Percentiles rank a stretch among this genome's conserved stretches.
phyloP scores from a whole-genome alignment of 805 yeast genomes.

The Saturnispora serradocipensis region DNA sequence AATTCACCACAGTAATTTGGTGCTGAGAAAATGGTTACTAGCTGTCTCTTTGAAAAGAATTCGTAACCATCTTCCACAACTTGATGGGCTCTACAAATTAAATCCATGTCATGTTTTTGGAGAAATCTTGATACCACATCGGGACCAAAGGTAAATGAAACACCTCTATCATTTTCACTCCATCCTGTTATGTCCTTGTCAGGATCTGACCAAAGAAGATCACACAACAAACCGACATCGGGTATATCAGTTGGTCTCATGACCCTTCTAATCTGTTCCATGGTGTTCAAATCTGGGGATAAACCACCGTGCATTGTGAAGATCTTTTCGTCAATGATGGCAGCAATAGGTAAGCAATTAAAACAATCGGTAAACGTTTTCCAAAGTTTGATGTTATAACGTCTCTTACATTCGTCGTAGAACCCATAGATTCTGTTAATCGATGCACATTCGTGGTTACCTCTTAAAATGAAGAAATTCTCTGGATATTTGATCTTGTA shows the following conservation, averaged over 20 bases:
- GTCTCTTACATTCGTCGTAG: conserved; percentile 97
- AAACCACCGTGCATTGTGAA: conserved; percentile 99
- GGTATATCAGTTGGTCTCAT: conserved; percentile 99
- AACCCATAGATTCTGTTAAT: conserved; percentile 97
- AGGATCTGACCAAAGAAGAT: conserved; percentile 96
- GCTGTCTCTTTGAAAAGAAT: conserved; percentile 90
- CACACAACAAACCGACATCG: conserved; percentile 93
- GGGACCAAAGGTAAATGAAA: conserved; percentile 98
- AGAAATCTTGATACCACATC: conserved; percentile 94
- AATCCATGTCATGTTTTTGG: conserved; percentile 96
- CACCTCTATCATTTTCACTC: conserved; percentile 99
- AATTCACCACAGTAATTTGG: conserved; percentile 99
- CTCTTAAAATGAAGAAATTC: conserved; percentile 92
- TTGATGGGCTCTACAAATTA: conserved; percentile 97
- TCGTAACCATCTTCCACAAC: conserved; percentile 99
- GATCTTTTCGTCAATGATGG: conserved; percentile 94
- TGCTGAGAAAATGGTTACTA: conserved; percentile 91
- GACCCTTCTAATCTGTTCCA: conserved; percentile 98
- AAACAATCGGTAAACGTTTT: conserved; percentile 97
- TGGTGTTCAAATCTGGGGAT: conserved; percentile 92
- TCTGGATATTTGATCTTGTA: conserved; percentile 98
- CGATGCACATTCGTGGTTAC: conserved; percentile 97
- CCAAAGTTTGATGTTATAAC: conserved; percentile 97
- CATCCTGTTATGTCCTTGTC: conserved; percentile 97
- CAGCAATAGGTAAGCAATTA: conserved; percentile 97